Conservation (phyloP, 164 flowering plant species). For the Cinnamomum chago region DNA sequence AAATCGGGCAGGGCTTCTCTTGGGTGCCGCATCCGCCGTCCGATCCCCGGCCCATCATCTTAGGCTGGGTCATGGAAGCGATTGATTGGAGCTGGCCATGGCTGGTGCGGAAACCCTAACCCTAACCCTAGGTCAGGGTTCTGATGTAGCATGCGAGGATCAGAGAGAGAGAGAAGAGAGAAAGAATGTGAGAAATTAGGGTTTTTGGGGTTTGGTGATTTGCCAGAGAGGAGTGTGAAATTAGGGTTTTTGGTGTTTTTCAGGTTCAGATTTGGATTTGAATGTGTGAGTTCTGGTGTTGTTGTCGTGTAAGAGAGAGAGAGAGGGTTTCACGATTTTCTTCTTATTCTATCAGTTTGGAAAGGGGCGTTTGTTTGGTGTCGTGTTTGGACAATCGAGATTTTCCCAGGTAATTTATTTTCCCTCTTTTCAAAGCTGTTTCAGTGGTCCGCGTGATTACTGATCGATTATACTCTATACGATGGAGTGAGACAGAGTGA, state of each 20-base stretch:
- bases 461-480: too few species aligned
- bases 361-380: background rate
- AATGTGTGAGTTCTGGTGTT: background rate
- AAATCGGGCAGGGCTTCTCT: slow-evolving; percentile 35
- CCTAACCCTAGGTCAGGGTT: slow-evolving; percentile 11
- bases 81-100: slow-evolving; percentile 34
- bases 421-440: background rate
- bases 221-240: background rate
- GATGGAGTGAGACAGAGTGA: too few species aligned
- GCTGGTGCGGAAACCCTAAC: slow-evolving; percentile 22
- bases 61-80: slow-evolving; percentile 35
- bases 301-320: background rate
- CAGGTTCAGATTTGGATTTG: background rate
- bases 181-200: background rate
- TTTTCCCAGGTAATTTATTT: background rate
- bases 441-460: background rate
- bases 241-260: background rate
- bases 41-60: slow-evolving; percentile 63
- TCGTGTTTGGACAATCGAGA: background rate
- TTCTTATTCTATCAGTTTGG: background rate
- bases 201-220: background rate
- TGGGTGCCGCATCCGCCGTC: slow-evolving; percentile 54
- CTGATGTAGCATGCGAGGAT: background rate
- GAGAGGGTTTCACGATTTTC: background rate
- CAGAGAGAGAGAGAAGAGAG: background rate